These are phyloP conservation scores for Panaeolus cyanescens DNA, from an alignment of 768 basidiomycete species.

Conservation along the genomic window DNA sequence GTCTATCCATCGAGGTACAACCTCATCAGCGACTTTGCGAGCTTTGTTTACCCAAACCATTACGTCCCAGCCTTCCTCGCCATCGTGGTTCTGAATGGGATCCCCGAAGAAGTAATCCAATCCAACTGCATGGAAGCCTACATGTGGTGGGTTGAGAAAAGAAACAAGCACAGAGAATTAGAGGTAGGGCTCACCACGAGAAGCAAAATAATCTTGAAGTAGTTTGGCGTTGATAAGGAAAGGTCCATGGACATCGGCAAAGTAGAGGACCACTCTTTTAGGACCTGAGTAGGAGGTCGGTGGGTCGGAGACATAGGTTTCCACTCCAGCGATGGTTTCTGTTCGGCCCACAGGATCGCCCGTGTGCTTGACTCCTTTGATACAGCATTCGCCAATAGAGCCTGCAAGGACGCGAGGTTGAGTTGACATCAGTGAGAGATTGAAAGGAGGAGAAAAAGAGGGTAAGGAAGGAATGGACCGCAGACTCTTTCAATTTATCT, in stretches of 20 bases:
- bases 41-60: constrained; percentile 38
- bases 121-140: constrained; percentile 57
- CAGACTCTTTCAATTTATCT: too few species aligned
- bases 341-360: constrained; percentile 36
- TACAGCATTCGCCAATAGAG: constrained; percentile 53
- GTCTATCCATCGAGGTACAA: not conserved
- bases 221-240: constrained; percentile 60
- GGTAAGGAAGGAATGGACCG: too few species aligned
- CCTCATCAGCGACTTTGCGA: not conserved
- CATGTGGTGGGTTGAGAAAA: too few species aligned
- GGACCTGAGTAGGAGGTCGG: constrained; percentile 28
- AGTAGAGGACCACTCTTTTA: constrained; percentile 56
- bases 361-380: constrained; percentile 50
- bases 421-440: too few species aligned
- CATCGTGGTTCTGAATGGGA: constrained; percentile 39
- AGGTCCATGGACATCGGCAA: constrained; percentile 61
- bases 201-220: constrained; percentile 65
- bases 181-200: constrained; percentile 51
- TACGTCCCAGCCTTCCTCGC: constrained; percentile 36
- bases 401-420: constrained; percentile 39
- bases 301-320: too few species aligned
- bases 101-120: constrained; percentile 65
- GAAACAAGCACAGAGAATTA: too few species aligned
- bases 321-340: not conserved
- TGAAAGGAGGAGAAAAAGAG: too few species aligned